Conservation (phyloP, 2,329 filamentous ascomycete species). For the Aureobasidium zeae region DNA sequence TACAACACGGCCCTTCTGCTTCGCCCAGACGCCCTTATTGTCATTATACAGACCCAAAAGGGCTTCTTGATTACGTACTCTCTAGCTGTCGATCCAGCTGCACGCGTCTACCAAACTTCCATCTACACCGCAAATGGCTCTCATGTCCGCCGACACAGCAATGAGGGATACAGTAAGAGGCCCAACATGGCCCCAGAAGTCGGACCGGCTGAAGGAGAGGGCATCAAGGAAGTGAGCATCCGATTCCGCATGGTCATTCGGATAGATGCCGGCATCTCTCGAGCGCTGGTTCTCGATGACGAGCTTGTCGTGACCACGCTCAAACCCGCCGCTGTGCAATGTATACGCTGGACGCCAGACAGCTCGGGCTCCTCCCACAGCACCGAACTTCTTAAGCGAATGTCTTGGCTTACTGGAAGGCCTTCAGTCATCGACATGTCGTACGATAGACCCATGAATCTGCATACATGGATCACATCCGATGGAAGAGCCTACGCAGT, state of each 20-base stretch:
- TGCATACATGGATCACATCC: slow-evolving; percentile 83
- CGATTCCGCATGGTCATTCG: slow-evolving; percentile 97
- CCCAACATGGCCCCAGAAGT: slow-evolving; percentile 25
- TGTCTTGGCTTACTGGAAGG: slow-evolving; percentile 77
- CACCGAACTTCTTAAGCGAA: slow-evolving; percentile 80
- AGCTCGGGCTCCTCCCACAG: slow-evolving; percentile 72
- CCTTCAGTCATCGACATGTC: slow-evolving; percentile 73
- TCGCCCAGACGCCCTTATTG: slow-evolving; percentile 82
- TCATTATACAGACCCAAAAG: slow-evolving; percentile 76
- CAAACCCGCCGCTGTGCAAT: slow-evolving; percentile 91
- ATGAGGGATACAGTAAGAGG: slow-evolving; percentile 27
- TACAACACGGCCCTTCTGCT: slow-evolving; percentile 75
- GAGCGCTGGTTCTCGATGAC: slow-evolving; percentile 79
- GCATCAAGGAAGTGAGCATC: slow-evolving; percentile 77
- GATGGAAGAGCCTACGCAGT: slow-evolving; percentile 87
- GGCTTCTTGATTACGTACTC: slow-evolving; percentile 94
- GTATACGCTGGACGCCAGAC: slow-evolving; percentile 89
- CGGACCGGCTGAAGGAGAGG: slow-evolving; percentile 71
- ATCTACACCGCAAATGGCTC: slow-evolving; percentile 49
- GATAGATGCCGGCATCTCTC: slow-evolving; percentile 88
- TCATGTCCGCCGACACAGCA: slow-evolving; percentile 43
- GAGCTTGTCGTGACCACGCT: slow-evolving; percentile 85
- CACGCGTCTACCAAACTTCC: slow-evolving; percentile 74
- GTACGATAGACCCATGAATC: slow-evolving; percentile 90
- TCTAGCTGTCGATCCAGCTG: slow-evolving; percentile 71